Percentiles rank a stretch among this genome's conserved stretches.
phyloP scores from a whole-genome alignment of 2,329 filamentous ascomycete species.

The Penicillium sp. region DNA sequence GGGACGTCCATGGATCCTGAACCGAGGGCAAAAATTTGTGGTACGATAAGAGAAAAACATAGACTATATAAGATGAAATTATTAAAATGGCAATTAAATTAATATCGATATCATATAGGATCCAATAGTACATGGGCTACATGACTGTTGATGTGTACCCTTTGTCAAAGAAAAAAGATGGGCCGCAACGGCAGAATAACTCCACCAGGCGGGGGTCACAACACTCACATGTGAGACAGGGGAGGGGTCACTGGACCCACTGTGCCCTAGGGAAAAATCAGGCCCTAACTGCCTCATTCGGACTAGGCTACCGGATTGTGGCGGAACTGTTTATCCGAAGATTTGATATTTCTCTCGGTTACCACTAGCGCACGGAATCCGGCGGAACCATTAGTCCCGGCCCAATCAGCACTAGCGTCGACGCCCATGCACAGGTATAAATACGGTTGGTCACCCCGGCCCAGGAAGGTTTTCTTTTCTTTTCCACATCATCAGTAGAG shows the following conservation, averaged over 20 bases:
- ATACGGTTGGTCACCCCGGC: constrained; percentile 17
- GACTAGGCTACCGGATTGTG: neutral
- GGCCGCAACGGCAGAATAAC: neutral
- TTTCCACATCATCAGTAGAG: constrained; percentile 54
- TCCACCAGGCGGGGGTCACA: neutral
- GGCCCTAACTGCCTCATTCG: constrained; percentile 4
- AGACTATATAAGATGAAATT: neutral
- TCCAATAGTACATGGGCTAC: neutral
- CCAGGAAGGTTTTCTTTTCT: constrained; percentile 33
- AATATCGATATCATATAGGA: neutral
- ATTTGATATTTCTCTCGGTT: neutral
- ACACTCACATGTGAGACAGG: neutral
- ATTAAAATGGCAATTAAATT: neutral
- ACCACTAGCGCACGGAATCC: neutral
- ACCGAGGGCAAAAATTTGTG: neutral
- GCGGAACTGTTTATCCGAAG: neutral
- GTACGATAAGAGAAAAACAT: neutral
- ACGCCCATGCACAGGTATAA: constrained; percentile 27
- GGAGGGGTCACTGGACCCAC: constrained; percentile 3
- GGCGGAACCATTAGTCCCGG: constrained; percentile 8
- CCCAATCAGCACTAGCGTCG: constrained; percentile 27
- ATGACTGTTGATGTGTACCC: neutral
- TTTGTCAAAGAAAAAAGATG: neutral
- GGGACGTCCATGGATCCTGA: neutral
- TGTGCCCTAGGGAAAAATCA: constrained; percentile 1